Base-by-base conservation (phyloP, 2,329 filamentous ascomycete genomes). In the Epichloe glyceriae region DNA sequence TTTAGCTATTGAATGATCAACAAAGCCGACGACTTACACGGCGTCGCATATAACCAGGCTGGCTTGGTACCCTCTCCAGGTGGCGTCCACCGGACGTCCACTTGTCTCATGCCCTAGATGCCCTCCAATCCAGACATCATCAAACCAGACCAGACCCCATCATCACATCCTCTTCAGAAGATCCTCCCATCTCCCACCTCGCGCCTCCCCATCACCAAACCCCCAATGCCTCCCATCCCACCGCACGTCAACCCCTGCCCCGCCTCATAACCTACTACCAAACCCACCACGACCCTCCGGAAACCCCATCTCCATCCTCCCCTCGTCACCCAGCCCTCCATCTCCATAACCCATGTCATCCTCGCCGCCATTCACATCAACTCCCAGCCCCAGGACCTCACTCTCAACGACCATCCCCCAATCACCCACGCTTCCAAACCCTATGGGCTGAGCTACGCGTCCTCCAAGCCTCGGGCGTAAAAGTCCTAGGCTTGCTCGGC, bases 351-450 rank as follows among this genome's bases (percentile, higher is more conserved):
- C 0, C 90, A 96, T 68, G 74, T 95, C 53, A 90, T 95, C 58
- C 70, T 96, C 46, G 88, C 87, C 5, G 89, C 90, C 12, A 80
- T 96, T 53, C 90, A 96, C 67, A 71, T 96, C 58, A 90, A 93
- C 64, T 73, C 76, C 5, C 67, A 70, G 19, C 80, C 86, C 1
- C 73, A 73, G 8, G 73, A 80, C 52, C 76, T 91, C 58, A 87
- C 83, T 0, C 77, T 95, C 56, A 96, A 96, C 65, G 83, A 96
- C 67, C 79, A 88, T 62, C 73, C 74, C 87, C 87, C 0, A 69
- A 77, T n/a, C 70, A 86, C 57, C 66, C 78, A 4, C 76, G 80
- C 56, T 91, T 85, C 66, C 71, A 78, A 34, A 79, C 80, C 1
- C 73, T 95, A 37, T 96, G 89, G 88, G 76, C 76, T 20, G 90